These are phyloP conservation scores for Colletotrichum magnum DNA, from an alignment of 2,329 filamentous ascomycete genomes.

Conservation along the genomic window DNA sequence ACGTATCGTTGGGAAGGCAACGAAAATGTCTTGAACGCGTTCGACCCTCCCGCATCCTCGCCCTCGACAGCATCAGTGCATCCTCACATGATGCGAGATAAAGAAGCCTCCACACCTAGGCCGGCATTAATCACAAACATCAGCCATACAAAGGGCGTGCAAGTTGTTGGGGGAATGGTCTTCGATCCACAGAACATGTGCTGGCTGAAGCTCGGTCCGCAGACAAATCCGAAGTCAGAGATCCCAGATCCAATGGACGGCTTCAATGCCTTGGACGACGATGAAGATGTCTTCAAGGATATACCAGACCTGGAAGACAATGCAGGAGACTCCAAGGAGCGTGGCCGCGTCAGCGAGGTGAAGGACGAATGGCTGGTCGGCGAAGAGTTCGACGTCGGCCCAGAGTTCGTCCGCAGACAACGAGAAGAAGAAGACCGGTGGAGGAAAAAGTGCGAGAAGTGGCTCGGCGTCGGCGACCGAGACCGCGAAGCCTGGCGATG, in stretches of 20 bases:
- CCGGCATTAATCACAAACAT: constrained; percentile 93
- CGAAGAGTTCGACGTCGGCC: constrained; percentile 97
- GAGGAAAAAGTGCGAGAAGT: constrained; percentile 88
- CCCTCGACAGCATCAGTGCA: constrained; percentile 65
- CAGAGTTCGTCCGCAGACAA: constrained; percentile 91
- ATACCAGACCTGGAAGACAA: constrained; percentile 91
- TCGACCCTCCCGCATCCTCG: constrained; percentile 75
- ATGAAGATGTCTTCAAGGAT: constrained; percentile 94
- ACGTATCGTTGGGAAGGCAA: constrained; percentile 97
- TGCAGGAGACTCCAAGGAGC: constrained; percentile 63
- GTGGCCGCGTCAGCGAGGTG: constrained; percentile 69
- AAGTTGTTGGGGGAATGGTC: constrained; percentile 97
- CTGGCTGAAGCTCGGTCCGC: constrained; percentile 84
- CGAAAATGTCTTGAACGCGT: constrained; percentile 84
- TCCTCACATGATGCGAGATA: constrained; percentile 64
- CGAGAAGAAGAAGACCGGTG: constrained; percentile 93
- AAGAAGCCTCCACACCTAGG: constrained; percentile 71
- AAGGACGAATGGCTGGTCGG: constrained; percentile 88
- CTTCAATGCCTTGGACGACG: constrained; percentile 82
- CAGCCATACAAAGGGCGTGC: constrained; percentile 85
- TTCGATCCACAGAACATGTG: constrained; percentile 98
- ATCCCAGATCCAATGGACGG: constrained; percentile 72
- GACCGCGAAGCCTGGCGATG: constrained; percentile 80
- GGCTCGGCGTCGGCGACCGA: constrained; percentile 75
- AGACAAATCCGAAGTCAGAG: constrained; percentile 63